Evolutionary conservation across 2,329 filamentous ascomycete species (phyloP), one percentile per base, ranked within the genome.

Genomic region (Trichophyton simii): DNA sequence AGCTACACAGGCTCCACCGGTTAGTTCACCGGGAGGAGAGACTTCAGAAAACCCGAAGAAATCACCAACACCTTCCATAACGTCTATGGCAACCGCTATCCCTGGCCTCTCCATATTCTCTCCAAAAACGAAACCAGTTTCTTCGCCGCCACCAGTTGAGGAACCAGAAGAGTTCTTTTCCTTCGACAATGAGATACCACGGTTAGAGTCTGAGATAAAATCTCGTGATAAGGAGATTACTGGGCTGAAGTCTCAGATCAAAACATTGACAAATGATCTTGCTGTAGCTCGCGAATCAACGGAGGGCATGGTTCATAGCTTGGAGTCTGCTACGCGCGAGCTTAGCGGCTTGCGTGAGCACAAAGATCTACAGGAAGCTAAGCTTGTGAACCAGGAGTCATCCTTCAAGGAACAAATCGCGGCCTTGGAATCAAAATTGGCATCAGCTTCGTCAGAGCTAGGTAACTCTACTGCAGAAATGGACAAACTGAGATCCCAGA

Each of bases 151-250:
- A 6, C 64, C 63, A 3, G 58, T 52, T 11, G 61, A 65, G 50
- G 72, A 73, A 15, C 72, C 74, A 25, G 88, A 91, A 65, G 89
- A 95, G 57, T 87, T 96, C 74, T 96, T 96, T 75, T 96, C 91
- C 0, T 95, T 91, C 67, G 91, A 97, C 62, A 87, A 87, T 58
- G 92, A 97, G 73, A 80, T 95, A 13, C 88, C 89, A 2, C 84
- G 88, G 60, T 76, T 96, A n/a, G 87, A 95, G 68, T 80, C 82
- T 0, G 87, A 94, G 66, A 73, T 94, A 2, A 80, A 85, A 59
- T 82, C 85, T 61, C 88, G 87, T 68, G 78, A 86, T 9, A 82
- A 83, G 48, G 86, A 92, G 72, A 84, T 94, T 42, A 82, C 84
- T 59, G 81, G 80, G 54, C 82, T 97, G 13, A 86, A 86, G 66